These are phyloP conservation scores for Serendipita sp. DNA, from an alignment of 768 basidiomycete species.

Conservation along the genomic window DNA sequence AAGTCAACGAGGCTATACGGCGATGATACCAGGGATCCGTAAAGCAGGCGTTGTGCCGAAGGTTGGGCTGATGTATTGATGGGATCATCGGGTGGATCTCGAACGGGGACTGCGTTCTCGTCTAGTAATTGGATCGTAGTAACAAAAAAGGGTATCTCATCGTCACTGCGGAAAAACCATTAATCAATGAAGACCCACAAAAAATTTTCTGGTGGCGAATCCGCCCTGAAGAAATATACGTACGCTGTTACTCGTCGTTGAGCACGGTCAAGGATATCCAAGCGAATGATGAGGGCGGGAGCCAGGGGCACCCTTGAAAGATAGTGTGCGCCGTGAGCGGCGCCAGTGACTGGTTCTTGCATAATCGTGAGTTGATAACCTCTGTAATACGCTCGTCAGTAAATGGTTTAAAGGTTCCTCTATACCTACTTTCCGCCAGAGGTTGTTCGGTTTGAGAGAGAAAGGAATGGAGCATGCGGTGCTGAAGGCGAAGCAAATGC, in stretches of 20 bases:
- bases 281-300: conserved; percentile 68
- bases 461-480: neutral
- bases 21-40: conserved; percentile 74
- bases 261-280: conserved; percentile 54
- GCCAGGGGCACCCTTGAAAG: conserved; percentile 71
- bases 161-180: conserved; percentile 36
- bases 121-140: neutral
- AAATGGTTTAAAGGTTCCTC: neutral
- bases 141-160: conserved; percentile 75
- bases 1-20: conserved; percentile 67
- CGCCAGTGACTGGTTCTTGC: conserved; percentile 68
- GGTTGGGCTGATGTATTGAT: conserved; percentile 19
- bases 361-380: conserved; percentile 69
- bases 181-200: neutral
- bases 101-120: conserved; percentile 13
- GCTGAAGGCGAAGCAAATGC: neutral
- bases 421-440: neutral
- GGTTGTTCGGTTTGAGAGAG: neutral
- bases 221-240: conserved; percentile 23
- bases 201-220: conserved; percentile 10
- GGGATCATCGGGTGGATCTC: conserved; percentile 10
- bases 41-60: conserved; percentile 45
- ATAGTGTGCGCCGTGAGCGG: conserved; percentile 60
- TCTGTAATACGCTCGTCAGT: conserved; percentile 9
- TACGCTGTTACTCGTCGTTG: conserved; percentile 67